phyloP scores from a whole-genome alignment of 1,139 yeast genomes.

The Candida sanyaensis region DNA sequence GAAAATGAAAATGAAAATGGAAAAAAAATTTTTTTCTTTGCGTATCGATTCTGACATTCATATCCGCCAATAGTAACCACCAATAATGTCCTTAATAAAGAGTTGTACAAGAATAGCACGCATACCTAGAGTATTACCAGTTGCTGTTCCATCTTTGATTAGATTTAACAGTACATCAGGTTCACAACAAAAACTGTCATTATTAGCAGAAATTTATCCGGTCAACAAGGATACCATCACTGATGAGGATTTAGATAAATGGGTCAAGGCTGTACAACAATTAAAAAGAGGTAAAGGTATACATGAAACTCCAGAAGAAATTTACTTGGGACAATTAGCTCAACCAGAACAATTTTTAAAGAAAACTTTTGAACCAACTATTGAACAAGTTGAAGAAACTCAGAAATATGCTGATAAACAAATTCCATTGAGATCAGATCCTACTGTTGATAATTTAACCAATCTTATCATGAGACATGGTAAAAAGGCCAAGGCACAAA shows the following conservation, averaged over 20 bases:
- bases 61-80: background rate
- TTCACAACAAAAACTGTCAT: constrained; percentile 8
- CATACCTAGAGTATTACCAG: constrained; percentile 6
- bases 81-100: constrained; percentile 15
- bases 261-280: constrained; percentile 63
- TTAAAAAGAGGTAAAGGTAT: constrained; percentile 43
- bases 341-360: constrained; percentile 39
- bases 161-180: constrained; percentile 8
- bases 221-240: constrained; percentile 37
- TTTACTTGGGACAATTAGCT: constrained; percentile 42
- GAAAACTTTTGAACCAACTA: constrained; percentile 53
- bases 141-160: background rate
- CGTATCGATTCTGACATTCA: background rate
- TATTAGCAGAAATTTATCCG: constrained; percentile 32
- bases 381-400: constrained; percentile 59
- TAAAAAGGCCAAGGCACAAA: constrained; percentile 79
- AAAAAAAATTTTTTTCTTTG: constrained; percentile 9
- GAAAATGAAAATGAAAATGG: too few relatives aligned
- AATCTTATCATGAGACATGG: constrained; percentile 95
- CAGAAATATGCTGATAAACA: constrained; percentile 50
- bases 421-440: constrained; percentile 67
- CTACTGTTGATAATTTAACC: constrained; percentile 73
- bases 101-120: constrained; percentile 14
- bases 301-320: constrained; percentile 43
- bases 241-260: constrained; percentile 64